These are phyloP conservation scores for Sequoiadendron giganteum DNA, from an alignment of 75 land plant genomes.

Conservation along the genomic window DNA sequence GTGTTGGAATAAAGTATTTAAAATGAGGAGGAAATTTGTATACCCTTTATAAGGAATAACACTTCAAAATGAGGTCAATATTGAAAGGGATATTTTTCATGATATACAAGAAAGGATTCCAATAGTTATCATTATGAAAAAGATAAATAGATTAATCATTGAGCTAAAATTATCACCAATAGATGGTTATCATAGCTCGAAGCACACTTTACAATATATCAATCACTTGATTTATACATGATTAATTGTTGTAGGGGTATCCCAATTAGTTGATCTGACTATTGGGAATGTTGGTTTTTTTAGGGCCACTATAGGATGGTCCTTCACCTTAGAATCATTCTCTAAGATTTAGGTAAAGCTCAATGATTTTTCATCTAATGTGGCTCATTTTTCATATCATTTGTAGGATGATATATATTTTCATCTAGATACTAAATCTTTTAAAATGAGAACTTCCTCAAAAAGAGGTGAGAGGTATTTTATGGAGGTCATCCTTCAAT, in stretches of 20 bases:
- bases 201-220: slow-evolving; percentile 83
- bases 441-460: no score
- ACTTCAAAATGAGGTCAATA: slow-evolving; percentile 52
- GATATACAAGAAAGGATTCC: slow-evolving; percentile 94
- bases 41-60: no score
- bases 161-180: slow-evolving; percentile 92
- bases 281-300: slow-evolving; percentile 96
- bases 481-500: no score
- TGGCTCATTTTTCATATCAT: slow-evolving; percentile 71
- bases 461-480: no score
- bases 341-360: slow-evolving; percentile 93
- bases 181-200: slow-evolving; percentile 88
- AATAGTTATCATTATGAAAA: slow-evolving; percentile 94
- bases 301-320: slow-evolving; percentile 97
- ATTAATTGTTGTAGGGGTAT: slow-evolving; percentile 75
- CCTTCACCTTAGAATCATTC: slow-evolving; percentile 91
- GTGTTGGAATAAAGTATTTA: no score
- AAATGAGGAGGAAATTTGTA: no score
- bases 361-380: slow-evolving; percentile 93
- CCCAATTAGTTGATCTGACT: slow-evolving; percentile 70
- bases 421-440: no score
- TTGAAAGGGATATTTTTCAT: slow-evolving; percentile 96
- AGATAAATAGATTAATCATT: slow-evolving; percentile 93
- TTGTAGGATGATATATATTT: slow-evolving; percentile 94
- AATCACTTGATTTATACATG: slow-evolving; percentile 68